Evolutionary conservation across 1,139 yeast species (phyloP).

Genomic region (Chernovozyma aurita): DNA sequence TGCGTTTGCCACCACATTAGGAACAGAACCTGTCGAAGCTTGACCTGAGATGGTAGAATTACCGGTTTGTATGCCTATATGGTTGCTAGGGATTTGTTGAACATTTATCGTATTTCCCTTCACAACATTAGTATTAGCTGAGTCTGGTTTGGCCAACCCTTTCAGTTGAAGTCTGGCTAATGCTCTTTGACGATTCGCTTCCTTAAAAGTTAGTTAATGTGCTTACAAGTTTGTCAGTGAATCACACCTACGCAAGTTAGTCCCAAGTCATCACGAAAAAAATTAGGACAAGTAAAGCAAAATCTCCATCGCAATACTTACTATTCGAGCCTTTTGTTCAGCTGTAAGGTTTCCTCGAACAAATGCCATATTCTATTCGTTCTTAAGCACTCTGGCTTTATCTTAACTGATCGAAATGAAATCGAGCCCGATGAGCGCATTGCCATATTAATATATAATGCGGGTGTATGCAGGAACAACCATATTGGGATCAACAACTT

Average conservation of each 20-base stretch:
- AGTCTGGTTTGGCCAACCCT: conserved; percentile 15
- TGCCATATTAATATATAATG: no score
- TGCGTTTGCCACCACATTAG: conserved; percentile 7
- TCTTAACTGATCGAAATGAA: no score
- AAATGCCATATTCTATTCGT: no score
- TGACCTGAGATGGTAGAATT: not conserved
- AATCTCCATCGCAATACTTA: conserved; percentile 13
- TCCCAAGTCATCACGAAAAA: not conserved
- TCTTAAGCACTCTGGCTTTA: no score
- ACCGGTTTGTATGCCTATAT: not conserved
- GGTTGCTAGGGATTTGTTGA: not conserved
- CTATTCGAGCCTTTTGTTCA: conserved; percentile 23
- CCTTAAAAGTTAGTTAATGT: conserved; percentile 41
- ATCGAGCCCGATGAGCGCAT: no score
- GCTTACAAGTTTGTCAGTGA: conserved; percentile 13
- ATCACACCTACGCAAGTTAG: no score
- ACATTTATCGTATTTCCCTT: no score
- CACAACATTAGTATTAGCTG: not conserved
- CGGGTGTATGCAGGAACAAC: no score
- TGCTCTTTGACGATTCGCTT: conserved; percentile 56
- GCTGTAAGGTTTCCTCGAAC: conserved; percentile 20
- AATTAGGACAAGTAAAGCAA: not conserved
- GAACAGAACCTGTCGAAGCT: not conserved
- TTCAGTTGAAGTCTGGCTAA: conserved; percentile 51
- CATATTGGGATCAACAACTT: no score